Conservation (phyloP, 148 eudicot species). For the Oxyria digyna region DNA sequence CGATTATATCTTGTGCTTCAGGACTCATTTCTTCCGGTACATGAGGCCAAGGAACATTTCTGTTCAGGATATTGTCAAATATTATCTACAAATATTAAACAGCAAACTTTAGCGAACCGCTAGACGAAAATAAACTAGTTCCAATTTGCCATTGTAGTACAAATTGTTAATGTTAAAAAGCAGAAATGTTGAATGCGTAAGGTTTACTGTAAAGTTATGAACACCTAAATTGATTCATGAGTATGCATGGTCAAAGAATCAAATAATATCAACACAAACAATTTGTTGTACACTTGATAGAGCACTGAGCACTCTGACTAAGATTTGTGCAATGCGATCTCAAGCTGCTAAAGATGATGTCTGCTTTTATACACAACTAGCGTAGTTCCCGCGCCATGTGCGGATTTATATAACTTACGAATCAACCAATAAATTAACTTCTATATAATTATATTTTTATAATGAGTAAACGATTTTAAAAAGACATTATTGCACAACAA, state of each 20-base stretch:
- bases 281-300: not conserved
- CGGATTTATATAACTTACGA: too few species aligned
- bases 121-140: not conserved
- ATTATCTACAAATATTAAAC: conserved; percentile 42
- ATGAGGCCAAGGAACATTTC: conserved; percentile 86
- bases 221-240: not conserved
- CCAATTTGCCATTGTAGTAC: not conserved
- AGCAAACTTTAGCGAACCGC: not conserved
- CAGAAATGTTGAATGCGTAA: not conserved
- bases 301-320: not conserved
- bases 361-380: not conserved
- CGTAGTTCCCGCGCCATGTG: too few species aligned
- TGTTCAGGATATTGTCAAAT: conserved; percentile 93
- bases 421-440: too few species aligned
- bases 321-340: not conserved
- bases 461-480: too few species aligned
- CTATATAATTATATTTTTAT: too few species aligned
- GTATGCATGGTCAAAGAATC: not conserved
- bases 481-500: too few species aligned
- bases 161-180: not conserved
- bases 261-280: not conserved
- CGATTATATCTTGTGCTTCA: conserved; percentile 77
- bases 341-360: not conserved
- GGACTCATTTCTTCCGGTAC: conserved; percentile 92
- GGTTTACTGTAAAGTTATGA: not conserved